Base-by-base conservation (phyloP, 495 filamentous ascomycete species). In the Talaromyces wortmannii region DNA sequence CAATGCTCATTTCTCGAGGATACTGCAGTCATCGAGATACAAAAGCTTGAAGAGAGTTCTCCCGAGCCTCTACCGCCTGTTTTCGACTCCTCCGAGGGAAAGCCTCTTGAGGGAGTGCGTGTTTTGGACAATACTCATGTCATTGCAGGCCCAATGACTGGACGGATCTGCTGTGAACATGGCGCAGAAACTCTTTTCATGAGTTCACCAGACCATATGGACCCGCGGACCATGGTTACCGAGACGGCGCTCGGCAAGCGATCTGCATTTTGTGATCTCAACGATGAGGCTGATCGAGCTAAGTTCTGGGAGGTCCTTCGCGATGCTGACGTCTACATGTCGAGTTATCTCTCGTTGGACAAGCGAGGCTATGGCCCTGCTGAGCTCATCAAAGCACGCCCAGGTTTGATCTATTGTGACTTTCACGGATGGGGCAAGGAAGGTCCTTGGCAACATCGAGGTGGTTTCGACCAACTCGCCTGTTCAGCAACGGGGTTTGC, bases 371-470 rank as follows among this genome's bases (percentile, higher is more conserved):
- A 6, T 36, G 33, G 33, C 33, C 33, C 33, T 36, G 33, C 33
- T 12, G 33, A 36, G 33, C 33, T 36, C 33, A 36, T 36, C 33
- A 36, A 36, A 36, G 33, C 33, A 36, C 33, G 33, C 33, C 33
- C 33, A 36, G 33, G 33, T 12, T 36, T 36, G 33, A 36, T 36
- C 33, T 36, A 36, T 36, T 36, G 33, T 12, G 33, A 36, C 33
- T 36, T 36, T 36, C 33, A 36, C 33, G 70, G 70, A 81, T n/a
- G 82, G 83, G 2, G 89, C 96, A 40, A 76, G 73, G 57, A 75
- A 81, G 29, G 94, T 94, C 51, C 71, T 96, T 18, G 76, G 82
- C 36, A 96, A 96, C 73, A 96, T 92, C 72, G 79, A 88, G 16
- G 89, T 36, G 33, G 33, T 36, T 36, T 36, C 33, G 33, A 36